Evolutionary conservation across 345 rosid species (phyloP).

Genomic region (Populus alba): DNA sequence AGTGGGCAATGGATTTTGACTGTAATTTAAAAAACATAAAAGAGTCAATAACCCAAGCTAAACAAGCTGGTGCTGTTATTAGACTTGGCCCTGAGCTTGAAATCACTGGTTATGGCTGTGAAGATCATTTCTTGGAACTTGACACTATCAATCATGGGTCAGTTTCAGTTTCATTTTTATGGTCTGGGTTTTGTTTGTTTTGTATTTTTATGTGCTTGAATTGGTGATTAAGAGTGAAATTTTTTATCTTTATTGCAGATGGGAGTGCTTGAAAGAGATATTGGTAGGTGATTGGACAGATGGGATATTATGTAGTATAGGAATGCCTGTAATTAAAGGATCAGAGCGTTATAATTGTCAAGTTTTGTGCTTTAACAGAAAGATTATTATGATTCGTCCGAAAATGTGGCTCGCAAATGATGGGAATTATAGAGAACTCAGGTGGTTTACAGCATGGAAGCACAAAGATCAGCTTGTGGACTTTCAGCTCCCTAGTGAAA

Average conservation of each 20-base stretch:
- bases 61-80: constrained; percentile 71
- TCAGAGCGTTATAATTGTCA: constrained; percentile 96
- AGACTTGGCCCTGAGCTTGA: constrained; percentile 98
- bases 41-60: constrained; percentile 64
- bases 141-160: constrained; percentile 83
- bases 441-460: constrained; percentile 95
- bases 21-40: constrained; percentile 71
- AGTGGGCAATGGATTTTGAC: constrained; percentile 96
- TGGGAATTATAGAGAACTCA: constrained; percentile 79
- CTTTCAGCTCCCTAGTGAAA: constrained; percentile 68
- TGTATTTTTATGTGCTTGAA: background rate
- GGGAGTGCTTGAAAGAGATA: constrained; percentile 93
- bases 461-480: constrained; percentile 64
- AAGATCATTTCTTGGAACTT: constrained; percentile 93
- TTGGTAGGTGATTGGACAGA: constrained; percentile 78
- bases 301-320: constrained; percentile 85
- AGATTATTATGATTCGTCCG: constrained; percentile 86
- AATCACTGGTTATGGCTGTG: constrained; percentile 96
- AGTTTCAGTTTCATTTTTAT: constrained; percentile 13
- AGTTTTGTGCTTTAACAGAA: constrained; percentile 71
- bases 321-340: constrained; percentile 88
- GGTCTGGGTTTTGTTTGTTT: background rate
- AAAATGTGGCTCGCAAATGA: constrained; percentile 94
- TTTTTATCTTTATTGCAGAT: constrained; percentile 40
- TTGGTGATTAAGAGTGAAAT: background rate